Percentiles rank a stretch among this genome's conserved stretches.
Conservation (phyloP, 352 stramenopile genomes). For the Phytopythium vexans region DNA sequence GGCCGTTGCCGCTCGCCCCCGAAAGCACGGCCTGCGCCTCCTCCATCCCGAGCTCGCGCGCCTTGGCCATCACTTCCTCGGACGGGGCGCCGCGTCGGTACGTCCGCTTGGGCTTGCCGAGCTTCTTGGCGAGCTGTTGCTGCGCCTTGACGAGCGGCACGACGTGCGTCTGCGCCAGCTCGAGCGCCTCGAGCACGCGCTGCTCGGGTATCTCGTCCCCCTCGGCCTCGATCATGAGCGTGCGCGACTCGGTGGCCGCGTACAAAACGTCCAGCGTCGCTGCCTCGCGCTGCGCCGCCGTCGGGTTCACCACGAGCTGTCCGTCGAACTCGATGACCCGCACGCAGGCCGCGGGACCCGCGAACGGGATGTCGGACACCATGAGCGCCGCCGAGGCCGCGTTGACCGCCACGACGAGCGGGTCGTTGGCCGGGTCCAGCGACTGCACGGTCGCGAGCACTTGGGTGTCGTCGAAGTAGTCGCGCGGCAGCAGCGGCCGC, state of each 20-base stretch:
- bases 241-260: slow-evolving; percentile 65
- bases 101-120: slow-evolving; percentile 68
- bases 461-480: slow-evolving; percentile 96
- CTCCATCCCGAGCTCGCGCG: slow-evolving; percentile 49
- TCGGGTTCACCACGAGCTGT: slow-evolving; percentile 92
- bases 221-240: slow-evolving; percentile 89
- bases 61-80: slow-evolving; percentile 49
- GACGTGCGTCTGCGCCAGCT: slow-evolving; percentile 71
- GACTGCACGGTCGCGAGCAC: slow-evolving; percentile 90
- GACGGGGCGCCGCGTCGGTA: slow-evolving; percentile 48
- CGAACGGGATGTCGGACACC: slow-evolving; percentile 88
- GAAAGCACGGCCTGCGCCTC: slow-evolving; percentile 22
- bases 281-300: slow-evolving; percentile 56
- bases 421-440: slow-evolving; percentile 80
- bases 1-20: slow-evolving; percentile 24
- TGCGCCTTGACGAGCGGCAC: slow-evolving; percentile 57
- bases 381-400: slow-evolving; percentile 82
- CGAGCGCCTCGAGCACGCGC: slow-evolving; percentile 70
- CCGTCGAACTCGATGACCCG: slow-evolving; percentile 82
- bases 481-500: slow-evolving; percentile 92
- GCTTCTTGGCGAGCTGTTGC: slow-evolving; percentile 41
- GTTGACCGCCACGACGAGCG: slow-evolving; percentile 88
- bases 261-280: slow-evolving; percentile 85
- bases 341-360: slow-evolving; percentile 87
- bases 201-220: slow-evolving; percentile 73